Conservation (phyloP, 345 rosid genomes). For the Theobroma cacao region DNA sequence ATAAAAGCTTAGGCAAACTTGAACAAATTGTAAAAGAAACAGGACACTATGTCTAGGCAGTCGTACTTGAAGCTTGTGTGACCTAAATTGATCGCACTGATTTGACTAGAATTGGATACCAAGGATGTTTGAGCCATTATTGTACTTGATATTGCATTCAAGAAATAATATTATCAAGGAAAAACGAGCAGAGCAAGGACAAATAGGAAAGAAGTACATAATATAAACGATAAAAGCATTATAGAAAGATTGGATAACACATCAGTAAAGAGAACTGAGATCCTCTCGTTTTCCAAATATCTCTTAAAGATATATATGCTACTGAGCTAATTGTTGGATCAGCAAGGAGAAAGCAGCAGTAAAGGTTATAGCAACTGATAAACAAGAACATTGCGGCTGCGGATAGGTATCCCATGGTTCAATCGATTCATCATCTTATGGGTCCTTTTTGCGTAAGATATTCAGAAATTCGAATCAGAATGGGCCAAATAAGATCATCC, state of each 20-base stretch:
- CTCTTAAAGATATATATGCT: background rate
- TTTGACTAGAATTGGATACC: background rate
- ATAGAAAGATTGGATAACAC: too few relatives aligned
- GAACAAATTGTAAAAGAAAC: background rate
- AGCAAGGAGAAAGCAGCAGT: background rate
- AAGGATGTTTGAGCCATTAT: too few relatives aligned
- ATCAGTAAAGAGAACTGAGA: too few relatives aligned
- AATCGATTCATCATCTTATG: background rate
- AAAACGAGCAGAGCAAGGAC: too few relatives aligned
- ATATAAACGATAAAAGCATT: too few relatives aligned
- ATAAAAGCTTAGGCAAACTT: background rate
- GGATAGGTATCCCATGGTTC: background rate
- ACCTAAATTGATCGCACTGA: background rate
- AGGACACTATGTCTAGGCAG: too few relatives aligned
- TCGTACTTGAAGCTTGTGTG: background rate
- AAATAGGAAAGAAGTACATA: too few relatives aligned
- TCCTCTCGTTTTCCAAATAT: background rate
- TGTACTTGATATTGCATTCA: too few relatives aligned
- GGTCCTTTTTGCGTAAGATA: background rate
- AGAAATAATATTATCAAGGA: too few relatives aligned
- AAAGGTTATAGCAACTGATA: background rate
- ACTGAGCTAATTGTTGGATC: background rate
- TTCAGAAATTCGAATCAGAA: conserved; percentile 11
- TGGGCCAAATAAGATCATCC: conserved; percentile 13
- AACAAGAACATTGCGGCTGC: background rate